Base-by-base conservation (phyloP, 805 yeast genomes). In the Barnettozyma populi region DNA sequence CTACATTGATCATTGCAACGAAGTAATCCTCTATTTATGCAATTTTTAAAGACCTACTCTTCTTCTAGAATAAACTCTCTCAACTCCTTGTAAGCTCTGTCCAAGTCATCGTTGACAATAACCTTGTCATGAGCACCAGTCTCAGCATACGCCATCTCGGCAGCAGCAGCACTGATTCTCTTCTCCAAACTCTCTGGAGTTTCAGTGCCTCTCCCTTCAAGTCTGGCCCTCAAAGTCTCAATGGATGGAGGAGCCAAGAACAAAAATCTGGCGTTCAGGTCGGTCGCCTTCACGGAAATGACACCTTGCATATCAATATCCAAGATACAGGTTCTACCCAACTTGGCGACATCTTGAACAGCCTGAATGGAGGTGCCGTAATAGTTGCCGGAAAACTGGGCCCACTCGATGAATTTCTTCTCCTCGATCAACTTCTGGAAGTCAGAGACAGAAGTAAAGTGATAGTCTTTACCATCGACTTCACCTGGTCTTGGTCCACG, bases 271-370 rank as follows among this genome's bases (percentile, higher is more conserved):
- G 99, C 97, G 58, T 87, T 80, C 59, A 94, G 75, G 56, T 79
- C 79, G 16, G 96, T 80, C 47, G 79, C 70, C 71, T 94, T 94
- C 55, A 94, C 97, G 23, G 89, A 76, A 71, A 86, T 84, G 60
- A 94, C 99, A 56, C 99, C 99, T 72, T 94, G 98, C 97, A 92
- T 90, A 77, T 94, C 99, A 56, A 94, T 94, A 69, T 94, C 99
- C 64, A 94, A 75, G 53, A 94, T 83, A 73, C 98, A 94, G 45
- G 83, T 84, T 67, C 76, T 80, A 58, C 89, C 86, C 51, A 75
- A 65, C 45, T 69, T 67, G 29, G 74, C 67, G 37, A 70, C 75
- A 41, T 76, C 72, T 57, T 86, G 77, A 41, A 94, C 97, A 27
- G 96, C 84, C 62, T 80, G 84, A 59, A 89, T 75, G 41, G 96